Conservation (phyloP, 805 yeast genomes). For the Scheffersomyces stipitis region DNA sequence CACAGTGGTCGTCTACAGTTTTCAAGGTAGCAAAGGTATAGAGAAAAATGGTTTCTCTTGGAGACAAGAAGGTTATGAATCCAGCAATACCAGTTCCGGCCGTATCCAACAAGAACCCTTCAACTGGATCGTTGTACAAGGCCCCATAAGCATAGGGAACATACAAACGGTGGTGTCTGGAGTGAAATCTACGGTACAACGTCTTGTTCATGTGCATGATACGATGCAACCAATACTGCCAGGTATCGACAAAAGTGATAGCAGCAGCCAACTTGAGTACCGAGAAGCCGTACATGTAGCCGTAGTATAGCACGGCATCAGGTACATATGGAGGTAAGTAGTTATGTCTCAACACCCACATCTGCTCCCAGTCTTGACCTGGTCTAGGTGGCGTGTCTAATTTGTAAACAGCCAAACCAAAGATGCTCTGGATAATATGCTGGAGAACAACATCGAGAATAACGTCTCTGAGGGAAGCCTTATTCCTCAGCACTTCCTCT, state of each 20-base stretch:
- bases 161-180: slow-evolving; percentile 90
- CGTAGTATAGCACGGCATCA: slow-evolving; percentile 44
- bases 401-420: slow-evolving; percentile 56
- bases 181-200: slow-evolving; percentile 80
- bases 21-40: slow-evolving; percentile 90
- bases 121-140: slow-evolving; percentile 88
- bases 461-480: slow-evolving; percentile 68
- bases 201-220: slow-evolving; percentile 80
- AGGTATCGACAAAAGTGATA: slow-evolving; percentile 78
- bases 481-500: slow-evolving; percentile 75
- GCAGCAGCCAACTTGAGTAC: slow-evolving; percentile 57
- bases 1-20: slow-evolving; percentile 98
- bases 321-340: slow-evolving; percentile 46
- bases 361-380: slow-evolving; percentile 46
- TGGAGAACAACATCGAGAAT: slow-evolving; percentile 80
- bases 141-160: slow-evolving; percentile 98
- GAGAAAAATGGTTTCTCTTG: slow-evolving; percentile 73
- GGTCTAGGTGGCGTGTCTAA: slow-evolving; percentile 59
- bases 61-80: slow-evolving; percentile 58
- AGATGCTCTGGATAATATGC: slow-evolving; percentile 77
- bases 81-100: slow-evolving; percentile 87
- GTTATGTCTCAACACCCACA: slow-evolving; percentile 48
- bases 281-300: slow-evolving; percentile 68
- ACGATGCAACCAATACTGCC: slow-evolving; percentile 94
- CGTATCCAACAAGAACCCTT: slow-evolving; percentile 91